Conservation (phyloP, 202 grass and related monocot genomes). For the Digitaria exilis region DNA sequence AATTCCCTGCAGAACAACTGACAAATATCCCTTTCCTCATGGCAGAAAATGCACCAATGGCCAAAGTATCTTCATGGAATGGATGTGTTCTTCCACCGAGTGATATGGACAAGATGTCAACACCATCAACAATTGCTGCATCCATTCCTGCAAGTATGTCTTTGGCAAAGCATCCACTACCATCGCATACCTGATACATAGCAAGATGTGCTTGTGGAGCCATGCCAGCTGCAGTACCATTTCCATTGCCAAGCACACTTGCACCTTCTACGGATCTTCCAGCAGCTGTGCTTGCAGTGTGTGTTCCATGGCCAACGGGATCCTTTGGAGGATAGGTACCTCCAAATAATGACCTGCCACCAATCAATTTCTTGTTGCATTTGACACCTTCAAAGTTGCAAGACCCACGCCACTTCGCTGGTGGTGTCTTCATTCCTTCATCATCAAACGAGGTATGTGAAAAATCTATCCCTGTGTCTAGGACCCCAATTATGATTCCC, state of each 20-base stretch:
- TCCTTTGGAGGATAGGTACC: background rate
- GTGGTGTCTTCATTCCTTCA: conserved; percentile 14
- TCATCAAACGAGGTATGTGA: conserved; percentile 42
- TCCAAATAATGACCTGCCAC: background rate
- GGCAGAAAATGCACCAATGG: conserved; percentile 20
- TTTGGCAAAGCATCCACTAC: background rate
- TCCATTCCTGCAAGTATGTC: conserved; percentile 32
- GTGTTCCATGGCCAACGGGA: conserved; percentile 35
- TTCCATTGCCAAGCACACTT: conserved; percentile 34
- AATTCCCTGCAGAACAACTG: conserved; percentile 38
- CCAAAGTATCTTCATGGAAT: conserved; percentile 34
- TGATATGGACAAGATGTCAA: conserved; percentile 48
- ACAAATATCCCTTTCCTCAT: conserved; percentile 44
- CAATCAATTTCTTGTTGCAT: conserved; percentile 48
- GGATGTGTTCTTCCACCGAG: background rate
- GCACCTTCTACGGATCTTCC: conserved; percentile 34
- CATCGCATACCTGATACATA: conserved; percentile 30
- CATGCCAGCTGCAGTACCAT: conserved; percentile 41
- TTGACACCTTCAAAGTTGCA: conserved; percentile 3
- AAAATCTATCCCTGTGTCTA: conserved; percentile 35
- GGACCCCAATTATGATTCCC: conserved; percentile 24
- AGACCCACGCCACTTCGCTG: conserved; percentile 41
- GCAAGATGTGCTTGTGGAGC: conserved; percentile 34
- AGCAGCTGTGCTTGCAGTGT: conserved; percentile 45
- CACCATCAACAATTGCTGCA: conserved; percentile 39